A percentile compares a stretch with the other conserved stretches of the same genome.
Evolutionary conservation across 805 yeast species (phyloP).

Genomic region (Suhomyces sp.): DNA sequence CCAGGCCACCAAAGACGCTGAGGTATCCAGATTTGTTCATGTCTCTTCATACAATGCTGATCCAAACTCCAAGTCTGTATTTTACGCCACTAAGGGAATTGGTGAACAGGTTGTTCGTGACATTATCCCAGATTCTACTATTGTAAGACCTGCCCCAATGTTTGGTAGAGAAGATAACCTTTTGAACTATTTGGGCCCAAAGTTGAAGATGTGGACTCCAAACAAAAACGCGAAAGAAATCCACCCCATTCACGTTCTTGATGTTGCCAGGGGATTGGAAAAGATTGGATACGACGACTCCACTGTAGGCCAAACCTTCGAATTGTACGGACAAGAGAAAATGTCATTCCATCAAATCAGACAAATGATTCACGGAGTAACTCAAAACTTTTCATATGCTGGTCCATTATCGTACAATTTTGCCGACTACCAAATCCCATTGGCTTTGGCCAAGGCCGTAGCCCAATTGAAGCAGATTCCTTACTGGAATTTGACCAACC

Average conservation of each 20-base stretch:
- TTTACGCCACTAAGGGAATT: conserved; percentile 73
- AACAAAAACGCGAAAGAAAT: conserved; percentile 60
- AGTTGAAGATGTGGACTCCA: conserved; percentile 60
- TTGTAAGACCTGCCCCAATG: conserved; percentile 82
- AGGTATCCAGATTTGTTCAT: conserved; percentile 72
- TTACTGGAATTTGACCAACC: conserved; percentile 52
- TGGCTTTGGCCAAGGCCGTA: conserved; percentile 42
- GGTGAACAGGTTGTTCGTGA: conserved; percentile 72
- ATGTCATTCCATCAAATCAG: conserved; percentile 62
- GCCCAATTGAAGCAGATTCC: conserved; percentile 43
- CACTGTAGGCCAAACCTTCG: conserved; percentile 73
- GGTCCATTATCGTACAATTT: conserved; percentile 44
- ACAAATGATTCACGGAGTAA: conserved; percentile 65
- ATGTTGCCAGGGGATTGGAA: conserved; percentile 78
- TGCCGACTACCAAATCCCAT: conserved; percentile 44
- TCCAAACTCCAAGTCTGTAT: conserved; percentile 64
- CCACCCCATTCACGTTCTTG: conserved; percentile 72
- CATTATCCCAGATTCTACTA: conserved; percentile 69
- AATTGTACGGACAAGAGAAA: conserved; percentile 69
- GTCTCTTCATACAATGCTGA: conserved; percentile 78
- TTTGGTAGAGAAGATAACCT: conserved; percentile 73
- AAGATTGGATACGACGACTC: conserved; percentile 77
- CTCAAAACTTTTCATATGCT: conserved; percentile 45
- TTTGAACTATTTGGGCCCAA: conserved; percentile 57
- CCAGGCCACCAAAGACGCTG: conserved; percentile 62